Percentiles rank a stretch among this genome's conserved stretches.
Conservation (phyloP, 2,329 filamentous ascomycete species). For the Pochonia chlamydosporia region DNA sequence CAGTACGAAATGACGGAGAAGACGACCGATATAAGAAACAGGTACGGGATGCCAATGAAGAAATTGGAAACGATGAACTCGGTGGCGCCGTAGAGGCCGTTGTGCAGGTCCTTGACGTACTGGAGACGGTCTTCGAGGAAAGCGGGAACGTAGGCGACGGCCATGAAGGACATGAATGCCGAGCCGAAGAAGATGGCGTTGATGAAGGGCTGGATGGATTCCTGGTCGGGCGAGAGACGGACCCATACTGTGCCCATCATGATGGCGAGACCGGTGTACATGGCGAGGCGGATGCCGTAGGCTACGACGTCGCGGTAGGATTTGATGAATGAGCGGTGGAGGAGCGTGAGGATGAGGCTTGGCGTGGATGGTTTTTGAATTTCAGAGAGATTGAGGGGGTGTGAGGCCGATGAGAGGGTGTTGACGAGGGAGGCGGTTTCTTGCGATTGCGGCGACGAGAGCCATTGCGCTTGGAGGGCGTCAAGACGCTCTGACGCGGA, state of each 20-base stretch:
- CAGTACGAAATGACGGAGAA: slow-evolving; percentile 76
- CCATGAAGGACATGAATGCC: slow-evolving; percentile 76
- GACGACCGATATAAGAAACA: slow-evolving; percentile 70
- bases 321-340: slow-evolving; percentile 78
- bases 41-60: slow-evolving; percentile 72
- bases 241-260: slow-evolving; percentile 90
- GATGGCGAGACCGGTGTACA: slow-evolving; percentile 71
- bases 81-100: slow-evolving; percentile 72
- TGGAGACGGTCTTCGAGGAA: slow-evolving; percentile 65
- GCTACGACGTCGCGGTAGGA: slow-evolving; percentile 77
- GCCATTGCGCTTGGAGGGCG: slow-evolving; percentile 20
- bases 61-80: slow-evolving; percentile 76
- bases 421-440: slow-evolving; percentile 18
- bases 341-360: slow-evolving; percentile 55
- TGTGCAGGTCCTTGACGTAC: slow-evolving; percentile 60
- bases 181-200: slow-evolving; percentile 76
- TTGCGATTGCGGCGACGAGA: slow-evolving; percentile 14
- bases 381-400: slow-evolving; percentile 1
- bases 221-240: slow-evolving; percentile 60
- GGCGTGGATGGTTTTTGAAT: slow-evolving; percentile 34
- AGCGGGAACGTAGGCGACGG: slow-evolving; percentile 77
- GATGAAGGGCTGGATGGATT: slow-evolving; percentile 72
- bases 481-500: slow-evolving; percentile 32
- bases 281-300: slow-evolving; percentile 75
- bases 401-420: slow-evolving; percentile 17